phyloP scores from a whole-genome alignment of 2,329 filamentous ascomycete species.

The Bipolaris victoriae region DNA sequence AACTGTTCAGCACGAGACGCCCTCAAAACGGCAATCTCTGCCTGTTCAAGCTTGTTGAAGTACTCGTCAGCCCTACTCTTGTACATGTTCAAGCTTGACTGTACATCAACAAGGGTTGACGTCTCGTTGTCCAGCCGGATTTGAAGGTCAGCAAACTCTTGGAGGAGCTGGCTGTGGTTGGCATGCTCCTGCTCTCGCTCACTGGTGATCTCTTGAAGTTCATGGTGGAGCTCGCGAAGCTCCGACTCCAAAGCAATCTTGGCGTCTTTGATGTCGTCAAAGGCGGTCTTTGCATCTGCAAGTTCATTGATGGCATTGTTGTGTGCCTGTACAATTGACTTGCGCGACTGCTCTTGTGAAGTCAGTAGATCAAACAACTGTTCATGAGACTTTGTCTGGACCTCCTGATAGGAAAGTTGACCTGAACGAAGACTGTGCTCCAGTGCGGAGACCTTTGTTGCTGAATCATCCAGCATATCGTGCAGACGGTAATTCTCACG shows the following conservation, averaged over 20 bases:
- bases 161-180: conserved; percentile 85
- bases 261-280: conserved; percentile 83
- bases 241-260: conserved; percentile 83
- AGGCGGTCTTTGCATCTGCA: conserved; percentile 82
- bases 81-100: conserved; percentile 83
- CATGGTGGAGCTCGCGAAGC: conserved; percentile 80
- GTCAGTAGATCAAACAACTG: conserved; percentile 92
- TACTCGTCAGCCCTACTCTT: conserved; percentile 94
- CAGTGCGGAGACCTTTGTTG: conserved; percentile 86
- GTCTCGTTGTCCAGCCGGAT: conserved; percentile 89
- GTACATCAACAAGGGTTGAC: conserved; percentile 82
- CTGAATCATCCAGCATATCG: conserved; percentile 91
- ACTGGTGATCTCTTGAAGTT: conserved; percentile 78
- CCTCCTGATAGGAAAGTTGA: conserved; percentile 85
- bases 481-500: conserved; percentile 90
- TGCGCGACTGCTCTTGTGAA: conserved; percentile 87
- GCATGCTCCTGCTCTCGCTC: conserved; percentile 85
- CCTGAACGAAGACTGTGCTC: conserved; percentile 87
- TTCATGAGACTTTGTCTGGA: conserved; percentile 92
- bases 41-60: conserved; percentile 95
- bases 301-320: conserved; percentile 86
- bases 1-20: conserved; percentile 92
- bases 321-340: conserved; percentile 80
- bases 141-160: conserved; percentile 92
- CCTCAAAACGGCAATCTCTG: conserved; percentile 93